Percentiles rank a stretch among this genome's conserved stretches.
These are phyloP conservation scores for Ricinus communis DNA, from an alignment of 345 rosid genomes.

Conservation along the genomic window DNA sequence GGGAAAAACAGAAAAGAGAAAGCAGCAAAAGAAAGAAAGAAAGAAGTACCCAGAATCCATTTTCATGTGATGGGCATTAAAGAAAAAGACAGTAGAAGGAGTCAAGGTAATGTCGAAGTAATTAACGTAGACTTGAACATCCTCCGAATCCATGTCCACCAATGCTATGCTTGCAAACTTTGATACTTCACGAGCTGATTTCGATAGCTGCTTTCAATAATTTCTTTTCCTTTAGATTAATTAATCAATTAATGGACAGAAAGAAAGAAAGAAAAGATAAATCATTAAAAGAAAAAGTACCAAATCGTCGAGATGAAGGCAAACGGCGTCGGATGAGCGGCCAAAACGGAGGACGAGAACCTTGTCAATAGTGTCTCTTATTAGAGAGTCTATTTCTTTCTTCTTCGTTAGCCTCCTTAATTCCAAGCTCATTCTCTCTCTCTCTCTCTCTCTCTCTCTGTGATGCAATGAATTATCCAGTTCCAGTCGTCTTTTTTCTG, in stretches of 20 bases:
- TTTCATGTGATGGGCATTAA: slow-evolving; percentile 95
- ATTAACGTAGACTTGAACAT: slow-evolving; percentile 74
- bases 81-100: slow-evolving; percentile 86
- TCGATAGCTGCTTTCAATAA: slow-evolving; percentile 47
- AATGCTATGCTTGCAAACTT: slow-evolving; percentile 63
- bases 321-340: slow-evolving; percentile 53
- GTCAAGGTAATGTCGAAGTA: slow-evolving; percentile 72
- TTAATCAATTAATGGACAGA: too few species aligned
- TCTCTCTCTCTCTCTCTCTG: background rate
- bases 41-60: slow-evolving; percentile 78
- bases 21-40: background rate
- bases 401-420: slow-evolving; percentile 57
- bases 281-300: slow-evolving; percentile 31
- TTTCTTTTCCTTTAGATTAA: background rate
- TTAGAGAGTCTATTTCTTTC: slow-evolving; percentile 66
- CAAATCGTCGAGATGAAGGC: slow-evolving; percentile 72
- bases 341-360: slow-evolving; percentile 93
- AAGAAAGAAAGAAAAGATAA: background rate
- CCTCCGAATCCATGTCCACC: slow-evolving; percentile 71
- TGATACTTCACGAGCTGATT: slow-evolving; percentile 71
- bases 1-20: background rate
- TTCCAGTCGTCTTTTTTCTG: too few species aligned
- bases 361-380: slow-evolving; percentile 78
- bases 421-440: slow-evolving; percentile 51
- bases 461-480: too few species aligned